Evolutionary conservation across 306 rosid genomes (phyloP).

Genomic region (Trifolium dubium): DNA sequence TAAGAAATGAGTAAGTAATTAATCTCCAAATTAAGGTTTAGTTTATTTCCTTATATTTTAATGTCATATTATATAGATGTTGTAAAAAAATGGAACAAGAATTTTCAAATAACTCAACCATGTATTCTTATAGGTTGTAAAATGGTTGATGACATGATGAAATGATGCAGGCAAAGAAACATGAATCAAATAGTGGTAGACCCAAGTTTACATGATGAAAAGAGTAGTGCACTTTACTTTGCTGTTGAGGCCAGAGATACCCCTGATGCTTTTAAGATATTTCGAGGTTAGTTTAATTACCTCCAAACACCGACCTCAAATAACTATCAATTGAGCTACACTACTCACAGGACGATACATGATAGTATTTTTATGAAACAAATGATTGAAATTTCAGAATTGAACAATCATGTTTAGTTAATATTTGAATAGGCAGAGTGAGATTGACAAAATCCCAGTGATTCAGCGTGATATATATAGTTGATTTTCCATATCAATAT

Average conservation of each 20-base stretch:
- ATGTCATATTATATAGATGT: not conserved
- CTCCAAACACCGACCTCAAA: too few relatives aligned
- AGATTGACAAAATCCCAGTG: not conserved
- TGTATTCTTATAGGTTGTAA: not conserved
- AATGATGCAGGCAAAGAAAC: slow-evolving; percentile 51
- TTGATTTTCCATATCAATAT: too few relatives aligned
- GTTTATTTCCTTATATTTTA: slow-evolving; percentile 29
- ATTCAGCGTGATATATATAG: fast-evolving
- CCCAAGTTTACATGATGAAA: slow-evolving; percentile 57
- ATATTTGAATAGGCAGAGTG: too few relatives aligned
- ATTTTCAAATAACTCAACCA: slow-evolving; percentile 31
- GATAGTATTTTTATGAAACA: not conserved
- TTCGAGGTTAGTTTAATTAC: slow-evolving; percentile 52
- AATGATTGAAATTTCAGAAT: not conserved
- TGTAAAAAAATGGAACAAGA: not conserved
- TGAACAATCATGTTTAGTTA: too few relatives aligned
- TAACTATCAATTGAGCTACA: too few relatives aligned
- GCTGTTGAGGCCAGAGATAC: slow-evolving; percentile 61
- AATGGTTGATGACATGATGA: slow-evolving; percentile 7
- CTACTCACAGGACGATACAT: too few relatives aligned
- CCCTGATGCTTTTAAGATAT: slow-evolving; percentile 68
- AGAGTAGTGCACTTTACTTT: slow-evolving; percentile 57
- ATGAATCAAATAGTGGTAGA: slow-evolving; percentile 66
- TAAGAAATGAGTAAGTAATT: slow-evolving; percentile 62
- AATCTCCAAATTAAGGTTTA: slow-evolving; percentile 23